These are phyloP conservation scores for Solanum chacoense DNA, from an alignment of 305 asterid species.

Conservation along the genomic window DNA sequence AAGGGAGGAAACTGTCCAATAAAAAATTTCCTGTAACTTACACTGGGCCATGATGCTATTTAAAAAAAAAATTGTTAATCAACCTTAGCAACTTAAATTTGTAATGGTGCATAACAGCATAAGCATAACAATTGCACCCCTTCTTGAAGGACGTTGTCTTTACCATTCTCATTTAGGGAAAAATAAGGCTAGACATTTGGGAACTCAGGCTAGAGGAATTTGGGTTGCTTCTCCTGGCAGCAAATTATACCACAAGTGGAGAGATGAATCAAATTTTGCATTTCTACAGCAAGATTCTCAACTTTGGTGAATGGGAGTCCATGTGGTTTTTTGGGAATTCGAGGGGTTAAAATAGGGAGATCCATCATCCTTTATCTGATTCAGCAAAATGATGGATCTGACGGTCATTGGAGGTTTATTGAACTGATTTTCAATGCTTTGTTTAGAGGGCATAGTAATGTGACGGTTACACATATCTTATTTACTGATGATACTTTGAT, in stretches of 20 bases:
- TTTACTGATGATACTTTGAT: background rate
- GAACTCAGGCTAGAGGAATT: background rate
- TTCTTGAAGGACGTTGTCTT: background rate
- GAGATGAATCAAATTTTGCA: background rate
- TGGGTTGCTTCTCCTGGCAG: background rate
- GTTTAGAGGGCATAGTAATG: background rate
- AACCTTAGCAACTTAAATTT: background rate
- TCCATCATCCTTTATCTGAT: background rate
- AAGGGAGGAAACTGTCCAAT: background rate
- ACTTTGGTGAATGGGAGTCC: background rate
- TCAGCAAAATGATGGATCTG: background rate
- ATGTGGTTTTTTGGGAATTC: background rate
- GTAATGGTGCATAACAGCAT: background rate
- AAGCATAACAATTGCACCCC: background rate
- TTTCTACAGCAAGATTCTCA: background rate
- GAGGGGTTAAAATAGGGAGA: background rate
- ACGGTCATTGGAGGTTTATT: background rate
- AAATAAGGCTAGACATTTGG: background rate
- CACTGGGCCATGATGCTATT: background rate
- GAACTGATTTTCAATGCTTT: background rate
- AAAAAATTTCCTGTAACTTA: background rate
- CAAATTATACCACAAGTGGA: background rate
- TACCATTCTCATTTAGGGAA: background rate
- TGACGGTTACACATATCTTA: background rate
- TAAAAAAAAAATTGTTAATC: background rate